Percentiles rank a stretch among this genome's conserved stretches.
phyloP scores from a whole-genome alignment of 352 stramenopile genomes.

The Phytophthora sansomeana region DNA sequence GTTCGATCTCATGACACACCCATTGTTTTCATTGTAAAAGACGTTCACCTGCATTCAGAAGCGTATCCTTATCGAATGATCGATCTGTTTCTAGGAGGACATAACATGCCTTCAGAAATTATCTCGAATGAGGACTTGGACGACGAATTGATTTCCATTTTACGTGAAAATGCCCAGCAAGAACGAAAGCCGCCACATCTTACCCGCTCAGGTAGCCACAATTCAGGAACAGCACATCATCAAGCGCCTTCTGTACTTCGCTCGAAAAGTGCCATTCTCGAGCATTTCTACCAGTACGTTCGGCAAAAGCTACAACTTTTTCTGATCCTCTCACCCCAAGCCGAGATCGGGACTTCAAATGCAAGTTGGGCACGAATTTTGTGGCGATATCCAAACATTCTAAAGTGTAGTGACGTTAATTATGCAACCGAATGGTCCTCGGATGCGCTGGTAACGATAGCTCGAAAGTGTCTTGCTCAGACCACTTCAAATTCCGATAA shows the following conservation, averaged over 20 bases:
- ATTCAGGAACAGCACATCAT: background rate
- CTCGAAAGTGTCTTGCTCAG: slow-evolving; percentile 50
- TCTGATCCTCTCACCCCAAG: slow-evolving; percentile 41
- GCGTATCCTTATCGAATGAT: slow-evolving; percentile 49
- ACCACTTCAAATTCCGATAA: slow-evolving; percentile 19
- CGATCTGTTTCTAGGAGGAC: slow-evolving; percentile 57
- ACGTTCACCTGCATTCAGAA: slow-evolving; percentile 36
- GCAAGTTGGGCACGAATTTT: slow-evolving; percentile 37
- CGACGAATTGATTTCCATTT: slow-evolving; percentile 41
- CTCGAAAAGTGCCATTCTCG: slow-evolving; percentile 58
- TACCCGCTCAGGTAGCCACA: background rate
- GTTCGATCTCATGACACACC: slow-evolving; percentile 45
- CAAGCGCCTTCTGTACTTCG: slow-evolving; percentile 18
- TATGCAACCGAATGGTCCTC: slow-evolving; percentile 56
- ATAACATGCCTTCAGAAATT: slow-evolving; percentile 46
- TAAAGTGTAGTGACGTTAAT: slow-evolving; percentile 50
- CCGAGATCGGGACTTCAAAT: background rate
- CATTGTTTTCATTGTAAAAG: slow-evolving; percentile 70
- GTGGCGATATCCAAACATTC: slow-evolving; percentile 51
- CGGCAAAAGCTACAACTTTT: slow-evolving; percentile 65
- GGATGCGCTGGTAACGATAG: slow-evolving; percentile 49
- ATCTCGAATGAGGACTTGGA: slow-evolving; percentile 66
- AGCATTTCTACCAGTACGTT: slow-evolving; percentile 56
- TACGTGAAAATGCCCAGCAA: slow-evolving; percentile 43
- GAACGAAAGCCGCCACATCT: slow-evolving; percentile 4